Percentiles rank a stretch among this genome's conserved stretches.
Conservation (phyloP, 1,284 basidiomycete genomes). For the Moesziomyces parantarcticus region DNA sequence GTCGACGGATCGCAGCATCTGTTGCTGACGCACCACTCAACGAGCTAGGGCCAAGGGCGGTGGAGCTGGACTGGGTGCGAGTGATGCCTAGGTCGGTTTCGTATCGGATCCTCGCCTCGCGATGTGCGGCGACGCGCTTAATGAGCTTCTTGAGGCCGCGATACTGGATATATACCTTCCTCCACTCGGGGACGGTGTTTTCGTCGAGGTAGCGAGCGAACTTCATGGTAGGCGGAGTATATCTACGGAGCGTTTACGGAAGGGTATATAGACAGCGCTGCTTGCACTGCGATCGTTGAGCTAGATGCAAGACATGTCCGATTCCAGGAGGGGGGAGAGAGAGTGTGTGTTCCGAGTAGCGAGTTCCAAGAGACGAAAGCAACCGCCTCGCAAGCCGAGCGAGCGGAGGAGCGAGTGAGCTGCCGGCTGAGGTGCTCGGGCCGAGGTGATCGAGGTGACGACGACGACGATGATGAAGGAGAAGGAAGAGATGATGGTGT, state of each 20-base stretch:
- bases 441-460: too few relatives aligned
- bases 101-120: slow-evolving; percentile 22
- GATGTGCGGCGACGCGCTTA: slow-evolving; percentile 62
- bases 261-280: too few relatives aligned
- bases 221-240: slow-evolving; percentile 28
- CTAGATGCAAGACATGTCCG: too few relatives aligned
- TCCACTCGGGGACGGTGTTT: slow-evolving; percentile 66
- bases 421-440: too few relatives aligned
- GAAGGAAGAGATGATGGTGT: background rate
- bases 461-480: too few relatives aligned
- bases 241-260: background rate
- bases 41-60: slow-evolving; percentile 2
- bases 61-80: slow-evolving; percentile 21
- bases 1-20: slow-evolving; percentile 20
- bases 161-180: slow-evolving; percentile 67
- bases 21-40: background rate
- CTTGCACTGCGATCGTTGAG: too few relatives aligned
- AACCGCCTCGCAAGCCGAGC: too few relatives aligned
- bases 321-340: too few relatives aligned
- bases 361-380: too few relatives aligned
- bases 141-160: slow-evolving; percentile 68
- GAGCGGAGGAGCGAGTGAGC: too few relatives aligned
- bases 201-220: slow-evolving; percentile 63
- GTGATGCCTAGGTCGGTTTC: slow-evolving; percentile 20
- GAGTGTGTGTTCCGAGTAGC: too few relatives aligned